Conservation (phyloP, 2,329 filamentous ascomycete species). For the Ceratocystis variospora region DNA sequence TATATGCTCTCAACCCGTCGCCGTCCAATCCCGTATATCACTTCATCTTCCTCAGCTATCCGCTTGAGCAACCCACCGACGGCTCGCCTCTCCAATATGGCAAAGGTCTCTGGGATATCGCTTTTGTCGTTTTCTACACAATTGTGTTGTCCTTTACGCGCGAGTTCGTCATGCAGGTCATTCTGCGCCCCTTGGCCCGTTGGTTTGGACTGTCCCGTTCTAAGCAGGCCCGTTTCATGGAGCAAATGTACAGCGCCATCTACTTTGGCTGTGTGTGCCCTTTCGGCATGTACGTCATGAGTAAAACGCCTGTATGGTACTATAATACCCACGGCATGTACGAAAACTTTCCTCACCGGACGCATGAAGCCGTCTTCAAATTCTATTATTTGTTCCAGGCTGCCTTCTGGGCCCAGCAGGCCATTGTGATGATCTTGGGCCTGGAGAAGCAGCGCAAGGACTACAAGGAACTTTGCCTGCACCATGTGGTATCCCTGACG, state of each 20-base stretch:
- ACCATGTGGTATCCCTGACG: constrained; percentile 77
- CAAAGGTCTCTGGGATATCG: constrained; percentile 76
- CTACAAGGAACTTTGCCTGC: constrained; percentile 81
- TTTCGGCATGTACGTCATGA: constrained; percentile 82
- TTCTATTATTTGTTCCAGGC: constrained; percentile 93
- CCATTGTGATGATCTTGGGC: constrained; percentile 70
- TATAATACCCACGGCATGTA: constrained; percentile 90
- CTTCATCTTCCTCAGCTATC: constrained; percentile 86
- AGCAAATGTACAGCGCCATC: constrained; percentile 85
- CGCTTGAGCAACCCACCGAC: constrained; percentile 39
- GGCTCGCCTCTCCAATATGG: constrained; percentile 55
- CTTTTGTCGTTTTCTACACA: constrained; percentile 80
- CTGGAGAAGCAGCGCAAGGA: constrained; percentile 91
- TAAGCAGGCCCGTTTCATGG: constrained; percentile 88
- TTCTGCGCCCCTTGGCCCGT: constrained; percentile 64
- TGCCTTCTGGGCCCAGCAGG: constrained; percentile 91
- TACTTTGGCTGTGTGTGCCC: constrained; percentile 79
- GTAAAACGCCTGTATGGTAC: constrained; percentile 81
- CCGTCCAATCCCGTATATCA: constrained; percentile 63
- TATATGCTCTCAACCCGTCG: constrained; percentile 63
- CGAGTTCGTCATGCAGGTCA: constrained; percentile 88
- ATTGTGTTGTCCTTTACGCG: constrained; percentile 83
- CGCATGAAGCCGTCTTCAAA: constrained; percentile 72
- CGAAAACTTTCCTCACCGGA: constrained; percentile 69
- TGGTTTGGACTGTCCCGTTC: constrained; percentile 55